Percentiles rank a stretch among this genome's conserved stretches.
Conservation (phyloP, 495 filamentous ascomycete species). For the Coniosporium apollinis region DNA sequence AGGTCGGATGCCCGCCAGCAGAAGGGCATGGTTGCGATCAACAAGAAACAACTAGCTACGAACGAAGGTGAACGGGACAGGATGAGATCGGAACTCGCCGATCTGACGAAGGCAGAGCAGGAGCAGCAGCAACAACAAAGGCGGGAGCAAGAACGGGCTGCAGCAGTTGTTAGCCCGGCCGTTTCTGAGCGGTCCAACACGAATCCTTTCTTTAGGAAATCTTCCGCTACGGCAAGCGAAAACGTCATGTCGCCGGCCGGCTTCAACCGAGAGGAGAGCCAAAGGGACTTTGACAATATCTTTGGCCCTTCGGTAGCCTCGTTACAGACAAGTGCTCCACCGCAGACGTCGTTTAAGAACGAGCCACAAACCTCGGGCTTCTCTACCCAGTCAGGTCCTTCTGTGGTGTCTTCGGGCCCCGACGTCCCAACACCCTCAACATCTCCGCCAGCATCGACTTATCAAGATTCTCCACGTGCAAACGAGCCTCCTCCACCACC, state of each 20-base stretch:
- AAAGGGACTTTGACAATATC: conserved; percentile 72
- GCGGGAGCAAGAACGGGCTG: conserved; percentile 21
- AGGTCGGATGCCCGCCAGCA: conserved; percentile 80
- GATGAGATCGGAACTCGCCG: conserved; percentile 59
- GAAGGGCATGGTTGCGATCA: conserved; percentile 89
- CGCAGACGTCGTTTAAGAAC: conserved; percentile 48
- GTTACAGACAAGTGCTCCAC: conserved; percentile 14
- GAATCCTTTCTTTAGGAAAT: conserved; percentile 79
- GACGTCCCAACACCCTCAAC: conserved; percentile 42
- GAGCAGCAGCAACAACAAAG: conserved; percentile 25
- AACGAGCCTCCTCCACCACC: conserved; percentile 42
- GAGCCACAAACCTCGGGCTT: conserved; percentile 31
- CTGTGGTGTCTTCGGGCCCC: conserved; percentile 30
- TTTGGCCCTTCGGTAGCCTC: conserved; percentile 62
- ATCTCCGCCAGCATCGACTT: conserved; percentile 37
- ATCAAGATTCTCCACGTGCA: conserved; percentile 34
- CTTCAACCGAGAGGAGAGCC: conserved; percentile 31
- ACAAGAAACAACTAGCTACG: conserved; percentile 89
- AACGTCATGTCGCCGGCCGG: conserved; percentile 37
- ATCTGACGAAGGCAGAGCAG: conserved; percentile 44
- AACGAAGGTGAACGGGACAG: conserved; percentile 77
- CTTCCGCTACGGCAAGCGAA: conserved; percentile 46
- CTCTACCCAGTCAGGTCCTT: conserved; percentile 30
- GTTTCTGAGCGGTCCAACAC: conserved; percentile 60
- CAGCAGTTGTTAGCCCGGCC: conserved; percentile 46